Evolutionary conservation across 371 early-diverging fungal genomes (phyloP).

Genomic region (Encephalitozoon intestinalis): DNA sequence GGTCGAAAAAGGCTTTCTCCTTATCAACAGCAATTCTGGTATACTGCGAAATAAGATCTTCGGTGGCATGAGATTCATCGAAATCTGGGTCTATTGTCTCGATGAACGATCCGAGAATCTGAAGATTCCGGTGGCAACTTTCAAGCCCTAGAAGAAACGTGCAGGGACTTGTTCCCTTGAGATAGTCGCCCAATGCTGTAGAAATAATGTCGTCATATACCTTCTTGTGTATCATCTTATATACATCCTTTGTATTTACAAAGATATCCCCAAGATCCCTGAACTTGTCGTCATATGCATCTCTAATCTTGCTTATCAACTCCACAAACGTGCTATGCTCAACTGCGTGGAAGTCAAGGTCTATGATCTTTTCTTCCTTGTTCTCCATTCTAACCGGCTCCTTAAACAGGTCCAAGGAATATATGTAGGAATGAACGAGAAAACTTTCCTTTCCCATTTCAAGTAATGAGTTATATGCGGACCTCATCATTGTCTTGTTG

Average conservation of each 20-base stretch:
- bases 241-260: slow-evolving; percentile 5
- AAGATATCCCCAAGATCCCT: slow-evolving; percentile 20
- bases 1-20: slow-evolving; percentile 39
- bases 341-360: slow-evolving; percentile 20
- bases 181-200: slow-evolving; percentile 24
- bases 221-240: slow-evolving; percentile 29
- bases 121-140: slow-evolving; percentile 18
- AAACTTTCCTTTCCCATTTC: slow-evolving; percentile 24
- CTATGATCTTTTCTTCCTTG: background rate
- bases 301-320: slow-evolving; percentile 28
- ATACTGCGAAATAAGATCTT: slow-evolving; percentile 28
- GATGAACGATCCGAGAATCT: slow-evolving; percentile 15
- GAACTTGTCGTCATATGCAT: slow-evolving; percentile 10
- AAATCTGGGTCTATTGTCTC: background rate
- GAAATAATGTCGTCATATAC: slow-evolving; percentile 37
- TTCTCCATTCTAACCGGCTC: slow-evolving; percentile 3
- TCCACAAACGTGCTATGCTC: slow-evolving; percentile 29
- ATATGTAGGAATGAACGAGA: slow-evolving; percentile 30
- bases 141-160: slow-evolving; percentile 32
- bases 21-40: slow-evolving; percentile 15
- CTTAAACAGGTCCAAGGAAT: slow-evolving; percentile 18
- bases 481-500: slow-evolving; percentile 12
- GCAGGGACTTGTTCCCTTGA: slow-evolving; percentile 20
- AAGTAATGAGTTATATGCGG: slow-evolving; percentile 8
- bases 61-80: background rate